Evolutionary conservation across 2,329 filamentous ascomycete genomes (phyloP).

Genomic region (Elsinoe australis): DNA sequence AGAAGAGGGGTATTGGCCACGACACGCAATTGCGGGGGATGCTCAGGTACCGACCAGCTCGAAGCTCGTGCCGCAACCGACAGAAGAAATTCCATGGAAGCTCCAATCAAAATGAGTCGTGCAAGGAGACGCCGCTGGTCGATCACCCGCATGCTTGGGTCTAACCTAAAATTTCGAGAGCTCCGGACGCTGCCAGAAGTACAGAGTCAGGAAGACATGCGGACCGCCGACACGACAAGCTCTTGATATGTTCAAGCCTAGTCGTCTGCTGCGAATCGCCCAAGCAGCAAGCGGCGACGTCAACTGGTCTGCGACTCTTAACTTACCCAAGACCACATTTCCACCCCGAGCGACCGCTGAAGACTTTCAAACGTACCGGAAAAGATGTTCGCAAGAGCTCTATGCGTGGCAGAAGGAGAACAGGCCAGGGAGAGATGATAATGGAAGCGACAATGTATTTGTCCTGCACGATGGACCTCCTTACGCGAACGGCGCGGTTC

Average conservation of each 20-base stretch:
- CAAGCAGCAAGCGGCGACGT: not conserved
- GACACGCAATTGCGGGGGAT: not conserved
- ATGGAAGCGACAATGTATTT: constrained; percentile 51
- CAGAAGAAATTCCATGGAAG: not conserved
- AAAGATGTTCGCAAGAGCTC: constrained; percentile 74
- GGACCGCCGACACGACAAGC: too few relatives aligned
- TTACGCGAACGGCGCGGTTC: constrained; percentile 87
- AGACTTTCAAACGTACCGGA: constrained; percentile 53
- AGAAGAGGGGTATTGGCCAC: not conserved
- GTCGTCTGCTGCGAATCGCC: constrained; percentile 1
- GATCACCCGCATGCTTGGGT: not conserved
- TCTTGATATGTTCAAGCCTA: not conserved
- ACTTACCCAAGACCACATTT: constrained; percentile 43
- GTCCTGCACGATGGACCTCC: constrained; percentile 91
- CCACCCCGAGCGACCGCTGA: constrained; percentile 37
- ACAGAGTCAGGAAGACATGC: too few relatives aligned
- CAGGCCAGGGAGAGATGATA: constrained; percentile 34
- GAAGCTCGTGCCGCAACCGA: not conserved
- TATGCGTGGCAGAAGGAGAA: constrained; percentile 72
- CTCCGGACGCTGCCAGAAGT: too few relatives aligned
- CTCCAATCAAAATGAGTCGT: not conserved
- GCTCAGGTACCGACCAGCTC: constrained; percentile 3
- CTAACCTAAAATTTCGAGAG: not conserved
- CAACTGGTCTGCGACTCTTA: constrained; percentile 38
- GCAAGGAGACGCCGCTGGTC: not conserved